Evolutionary conservation across 352 stramenopile species (phyloP).

Genomic region (Globisporangium camurandrum): DNA sequence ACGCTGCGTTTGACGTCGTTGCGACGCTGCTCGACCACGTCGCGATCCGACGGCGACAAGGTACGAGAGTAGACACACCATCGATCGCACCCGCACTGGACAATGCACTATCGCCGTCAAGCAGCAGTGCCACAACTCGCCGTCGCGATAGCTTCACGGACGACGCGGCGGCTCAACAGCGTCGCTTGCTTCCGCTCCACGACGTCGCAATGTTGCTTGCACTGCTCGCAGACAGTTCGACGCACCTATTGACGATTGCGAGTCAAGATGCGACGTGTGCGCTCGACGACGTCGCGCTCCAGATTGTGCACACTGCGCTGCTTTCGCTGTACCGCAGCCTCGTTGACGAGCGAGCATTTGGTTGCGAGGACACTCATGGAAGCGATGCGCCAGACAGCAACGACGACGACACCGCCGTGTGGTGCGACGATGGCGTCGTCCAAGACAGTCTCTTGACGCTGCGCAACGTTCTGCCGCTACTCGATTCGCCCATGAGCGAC

Average conservation of each 20-base stretch:
- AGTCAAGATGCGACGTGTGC: not conserved
- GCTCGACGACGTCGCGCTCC: constrained; percentile 19
- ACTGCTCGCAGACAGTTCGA: constrained; percentile 23
- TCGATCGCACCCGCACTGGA: not conserved
- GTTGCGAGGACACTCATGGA: too few species aligned
- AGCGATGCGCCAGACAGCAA: too few species aligned
- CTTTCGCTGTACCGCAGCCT: constrained; percentile 14
- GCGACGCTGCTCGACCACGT: constrained; percentile 12
- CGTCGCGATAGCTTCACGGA: constrained; percentile 1
- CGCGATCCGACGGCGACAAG: not conserved
- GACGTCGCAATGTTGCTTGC: constrained; percentile 25
- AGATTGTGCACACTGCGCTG: constrained; percentile 21
- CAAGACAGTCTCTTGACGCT: constrained; percentile 45
- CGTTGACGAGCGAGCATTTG: not conserved
- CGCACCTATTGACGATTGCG: constrained; percentile 8
- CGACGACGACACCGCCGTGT: too few species aligned
- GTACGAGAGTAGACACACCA: not conserved
- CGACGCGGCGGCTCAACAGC: not conserved
- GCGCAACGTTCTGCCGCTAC: constrained; percentile 29
- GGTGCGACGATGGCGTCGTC: too few species aligned
- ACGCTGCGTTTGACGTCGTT: constrained; percentile 35
- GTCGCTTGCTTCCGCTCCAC: constrained; percentile 23
- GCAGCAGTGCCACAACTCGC: not conserved
- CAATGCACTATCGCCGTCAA: not conserved
- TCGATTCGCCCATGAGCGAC: constrained; percentile 17